These are phyloP conservation scores for Sechiopsis laciniata DNA, from an alignment of 306 rosid genomes.

Conservation along the genomic window DNA sequence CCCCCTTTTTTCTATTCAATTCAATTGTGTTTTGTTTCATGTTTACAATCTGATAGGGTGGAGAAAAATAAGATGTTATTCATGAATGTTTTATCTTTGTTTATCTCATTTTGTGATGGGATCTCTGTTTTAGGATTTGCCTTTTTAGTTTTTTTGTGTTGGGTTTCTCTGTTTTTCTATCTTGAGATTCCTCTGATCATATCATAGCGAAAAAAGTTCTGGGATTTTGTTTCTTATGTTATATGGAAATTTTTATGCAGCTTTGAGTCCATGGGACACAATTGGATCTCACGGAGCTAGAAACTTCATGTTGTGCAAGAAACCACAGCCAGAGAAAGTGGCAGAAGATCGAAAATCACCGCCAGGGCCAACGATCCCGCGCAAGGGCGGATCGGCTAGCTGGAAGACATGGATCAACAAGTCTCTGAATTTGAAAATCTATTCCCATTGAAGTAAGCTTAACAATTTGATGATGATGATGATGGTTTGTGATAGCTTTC, in stretches of 20 bases:
- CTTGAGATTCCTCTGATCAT: not conserved
- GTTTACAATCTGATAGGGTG: not conserved
- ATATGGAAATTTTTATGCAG: conserved; percentile 35
- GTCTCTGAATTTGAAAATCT: conserved; percentile 59
- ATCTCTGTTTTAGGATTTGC: not conserved
- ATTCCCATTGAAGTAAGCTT: conserved; percentile 43
- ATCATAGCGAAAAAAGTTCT: not conserved
- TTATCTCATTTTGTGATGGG: not conserved
- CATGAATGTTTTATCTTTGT: not conserved
- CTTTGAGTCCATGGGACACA: conserved; percentile 64
- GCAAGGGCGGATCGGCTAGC: conserved; percentile 49
- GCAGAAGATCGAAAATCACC: conserved; percentile 21
- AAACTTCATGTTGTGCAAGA: conserved; percentile 81
- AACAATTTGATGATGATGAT: not conserved
- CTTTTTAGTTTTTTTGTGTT: not conserved
- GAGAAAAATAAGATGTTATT: not conserved
- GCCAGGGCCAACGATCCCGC: conserved; percentile 14
- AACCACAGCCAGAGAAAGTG: conserved; percentile 44
- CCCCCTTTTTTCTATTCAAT: not conserved
- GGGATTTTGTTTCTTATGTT: not conserved
- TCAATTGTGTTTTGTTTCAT: not conserved
- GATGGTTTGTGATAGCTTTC: not conserved
- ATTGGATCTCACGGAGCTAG: conserved; percentile 80
- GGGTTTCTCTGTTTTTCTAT: not conserved
- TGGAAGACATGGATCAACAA: conserved; percentile 90